These are phyloP conservation scores for Lagenaria siceraria DNA, from an alignment of 306 rosid genomes.

Conservation along the genomic window DNA sequence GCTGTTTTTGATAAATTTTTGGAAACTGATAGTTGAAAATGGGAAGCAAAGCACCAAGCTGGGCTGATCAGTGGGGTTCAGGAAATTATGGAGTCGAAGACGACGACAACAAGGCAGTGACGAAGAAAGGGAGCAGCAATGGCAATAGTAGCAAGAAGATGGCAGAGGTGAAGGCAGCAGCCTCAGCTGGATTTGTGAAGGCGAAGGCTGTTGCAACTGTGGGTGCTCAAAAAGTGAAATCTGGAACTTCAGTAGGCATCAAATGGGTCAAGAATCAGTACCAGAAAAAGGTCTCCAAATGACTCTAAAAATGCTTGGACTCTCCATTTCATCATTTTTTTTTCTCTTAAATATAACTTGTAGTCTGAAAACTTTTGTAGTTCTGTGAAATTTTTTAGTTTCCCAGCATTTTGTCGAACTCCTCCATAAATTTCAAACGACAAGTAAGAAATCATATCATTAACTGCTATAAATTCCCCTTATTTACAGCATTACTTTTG, in stretches of 20 bases:
- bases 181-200: slow-evolving; percentile 23
- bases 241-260: slow-evolving; percentile 54
- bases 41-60: slow-evolving; percentile 71
- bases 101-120: slow-evolving; percentile 3
- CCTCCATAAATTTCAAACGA: neutral
- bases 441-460: neutral
- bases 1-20: neutral
- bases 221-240: slow-evolving; percentile 29
- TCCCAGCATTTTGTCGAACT: neutral
- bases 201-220: slow-evolving; percentile 21
- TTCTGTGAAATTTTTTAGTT: neutral
- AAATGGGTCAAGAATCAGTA: slow-evolving; percentile 63
- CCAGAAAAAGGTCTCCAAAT: slow-evolving; percentile 51
- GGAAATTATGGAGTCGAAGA: slow-evolving; percentile 24
- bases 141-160: slow-evolving; percentile 36
- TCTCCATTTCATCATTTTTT: neutral
- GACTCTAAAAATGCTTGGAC: neutral
- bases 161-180: slow-evolving; percentile 39
- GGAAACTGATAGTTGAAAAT: slow-evolving; percentile 12
- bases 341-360: neutral
- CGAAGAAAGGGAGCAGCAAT: slow-evolving; percentile 28
- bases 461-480: neutral
- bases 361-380: neutral
- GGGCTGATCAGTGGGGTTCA: slow-evolving; percentile 71
- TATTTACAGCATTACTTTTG: neutral